phyloP scores from a whole-genome alignment of 148 eudicot species.

The Salicornia ramosissima region DNA sequence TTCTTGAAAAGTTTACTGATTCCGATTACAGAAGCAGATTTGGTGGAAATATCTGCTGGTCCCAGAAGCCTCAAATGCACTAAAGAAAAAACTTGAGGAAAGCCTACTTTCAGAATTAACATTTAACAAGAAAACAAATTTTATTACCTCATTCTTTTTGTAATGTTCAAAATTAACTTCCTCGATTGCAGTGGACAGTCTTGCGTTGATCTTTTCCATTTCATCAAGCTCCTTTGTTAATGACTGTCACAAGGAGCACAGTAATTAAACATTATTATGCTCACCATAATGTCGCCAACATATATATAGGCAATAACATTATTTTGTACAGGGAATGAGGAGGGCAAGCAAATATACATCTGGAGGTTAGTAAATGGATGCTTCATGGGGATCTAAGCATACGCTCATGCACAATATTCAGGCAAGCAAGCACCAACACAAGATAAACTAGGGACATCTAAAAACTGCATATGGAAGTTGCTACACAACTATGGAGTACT shows the following conservation, averaged over 20 bases:
- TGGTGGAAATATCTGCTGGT: not conserved
- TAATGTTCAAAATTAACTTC: slow-evolving; percentile 81
- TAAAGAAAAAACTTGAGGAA: not conserved
- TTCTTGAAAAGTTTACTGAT: not conserved
- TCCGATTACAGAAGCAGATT: not conserved
- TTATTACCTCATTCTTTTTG: slow-evolving; percentile 82
- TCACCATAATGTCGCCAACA: not conserved
- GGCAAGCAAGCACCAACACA: slow-evolving; percentile 4
- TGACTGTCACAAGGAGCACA: slow-evolving; percentile 16
- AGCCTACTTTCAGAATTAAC: not conserved
- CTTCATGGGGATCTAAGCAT: not conserved
- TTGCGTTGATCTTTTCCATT: slow-evolving; percentile 78
- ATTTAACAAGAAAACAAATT: not conserved
- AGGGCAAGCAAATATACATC: not conserved
- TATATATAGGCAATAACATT: not conserved
- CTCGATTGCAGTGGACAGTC: slow-evolving; percentile 84
- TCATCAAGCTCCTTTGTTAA: slow-evolving; percentile 80
- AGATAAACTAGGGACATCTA: not conserved
- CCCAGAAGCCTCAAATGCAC: not conserved
- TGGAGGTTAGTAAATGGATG: not conserved
- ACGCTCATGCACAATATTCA: not conserved
- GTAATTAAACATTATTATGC: not conserved
- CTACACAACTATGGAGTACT: not conserved
- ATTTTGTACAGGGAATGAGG: not conserved
- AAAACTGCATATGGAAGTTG: not conserved